Percentiles rank a stretch among this genome's conserved stretches.
Evolutionary conservation across 306 rosid species (phyloP).

Genomic region (Glycine latifolia): DNA sequence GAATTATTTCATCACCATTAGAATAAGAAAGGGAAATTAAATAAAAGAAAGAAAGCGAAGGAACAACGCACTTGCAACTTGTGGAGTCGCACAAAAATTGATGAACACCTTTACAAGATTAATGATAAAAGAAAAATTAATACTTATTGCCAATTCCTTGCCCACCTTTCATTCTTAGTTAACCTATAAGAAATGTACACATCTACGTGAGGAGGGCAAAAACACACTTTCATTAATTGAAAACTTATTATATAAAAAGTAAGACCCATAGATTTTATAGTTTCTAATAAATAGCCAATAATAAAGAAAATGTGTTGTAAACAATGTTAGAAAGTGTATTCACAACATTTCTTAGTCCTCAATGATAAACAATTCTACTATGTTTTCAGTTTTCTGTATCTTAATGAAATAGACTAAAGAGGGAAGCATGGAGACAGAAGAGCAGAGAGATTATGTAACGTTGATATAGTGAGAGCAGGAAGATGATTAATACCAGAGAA

Average conservation of each 20-base stretch:
- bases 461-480: background rate
- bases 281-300: too few species aligned
- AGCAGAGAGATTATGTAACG: background rate
- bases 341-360: background rate
- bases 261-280: too few species aligned
- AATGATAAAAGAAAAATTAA: too few species aligned
- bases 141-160: too few species aligned
- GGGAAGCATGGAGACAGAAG: background rate
- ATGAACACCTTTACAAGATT: background rate
- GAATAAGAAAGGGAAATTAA: background rate
- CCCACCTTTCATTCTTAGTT: too few species aligned
- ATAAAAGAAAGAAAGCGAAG: background rate
- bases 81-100: background rate
- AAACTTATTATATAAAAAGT: too few species aligned
- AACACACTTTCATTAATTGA: too few species aligned
- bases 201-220: too few species aligned
- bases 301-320: too few species aligned
- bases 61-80: background rate
- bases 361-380: background rate
- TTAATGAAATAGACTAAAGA: background rate
- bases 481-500: slow-evolving; percentile 51
- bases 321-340: background rate
- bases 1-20: slow-evolving; percentile 44
- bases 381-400: background rate
- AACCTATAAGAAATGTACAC: too few species aligned